These are phyloP conservation scores for Penicillium atrosanguineum DNA, from an alignment of 495 filamentous ascomycete genomes.

Conservation along the genomic window DNA sequence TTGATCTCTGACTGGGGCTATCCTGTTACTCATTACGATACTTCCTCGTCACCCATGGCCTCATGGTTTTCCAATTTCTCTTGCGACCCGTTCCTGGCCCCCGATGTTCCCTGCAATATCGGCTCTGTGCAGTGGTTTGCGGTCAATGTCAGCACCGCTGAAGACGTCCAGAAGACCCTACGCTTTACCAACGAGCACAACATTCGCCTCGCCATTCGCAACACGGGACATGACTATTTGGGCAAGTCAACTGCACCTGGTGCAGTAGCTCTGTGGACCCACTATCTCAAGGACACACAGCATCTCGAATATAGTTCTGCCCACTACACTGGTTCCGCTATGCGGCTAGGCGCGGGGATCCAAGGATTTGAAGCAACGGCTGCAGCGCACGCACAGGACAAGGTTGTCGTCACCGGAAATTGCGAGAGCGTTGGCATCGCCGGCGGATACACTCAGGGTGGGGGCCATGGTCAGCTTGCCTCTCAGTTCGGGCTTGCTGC, in stretches of 20 bases:
- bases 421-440: constrained; percentile 34
- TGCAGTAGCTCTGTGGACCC: constrained; percentile 52
- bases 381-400: constrained; percentile 29
- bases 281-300: constrained; percentile 47
- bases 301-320: constrained; percentile 31
- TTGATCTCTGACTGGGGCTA: constrained; percentile 21
- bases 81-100: constrained; percentile 48
- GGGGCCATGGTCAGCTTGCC: constrained; percentile 54
- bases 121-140: constrained; percentile 52
- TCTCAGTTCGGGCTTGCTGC: constrained; percentile 55
- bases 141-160: constrained; percentile 22
- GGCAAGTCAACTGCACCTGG: constrained; percentile 57
- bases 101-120: constrained; percentile 41
- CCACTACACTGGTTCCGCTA: constrained; percentile 45
- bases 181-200: constrained; percentile 51
- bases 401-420: constrained; percentile 27
- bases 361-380: constrained; percentile 44
- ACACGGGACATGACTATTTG: constrained; percentile 57
- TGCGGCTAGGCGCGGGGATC: constrained; percentile 54
- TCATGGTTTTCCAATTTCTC: constrained; percentile 46
- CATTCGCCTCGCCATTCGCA: constrained; percentile 61
- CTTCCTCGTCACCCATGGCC: constrained; percentile 40
- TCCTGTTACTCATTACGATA: constrained; percentile 22
- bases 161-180: constrained; percentile 25
- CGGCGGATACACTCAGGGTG: constrained; percentile 58